A percentile compares a stretch with the other conserved stretches of the same genome.
Conservation (phyloP, 306 rosid genomes). For the Astragalus membranaceus region DNA sequence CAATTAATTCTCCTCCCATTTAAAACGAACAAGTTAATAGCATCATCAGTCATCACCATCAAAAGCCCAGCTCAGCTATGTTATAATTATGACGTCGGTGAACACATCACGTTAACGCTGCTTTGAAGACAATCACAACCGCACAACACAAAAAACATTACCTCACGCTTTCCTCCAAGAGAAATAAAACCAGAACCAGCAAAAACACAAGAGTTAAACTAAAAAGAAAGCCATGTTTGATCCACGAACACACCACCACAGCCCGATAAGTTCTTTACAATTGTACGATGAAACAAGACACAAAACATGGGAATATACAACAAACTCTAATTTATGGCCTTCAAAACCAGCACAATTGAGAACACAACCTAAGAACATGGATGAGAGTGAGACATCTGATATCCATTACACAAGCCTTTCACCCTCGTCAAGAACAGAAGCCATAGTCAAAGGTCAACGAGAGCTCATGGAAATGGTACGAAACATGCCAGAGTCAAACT, state of each 20-base stretch:
- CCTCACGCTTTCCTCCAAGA: neutral
- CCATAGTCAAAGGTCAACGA: constrained; percentile 64
- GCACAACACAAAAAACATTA: neutral
- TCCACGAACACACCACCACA: constrained; percentile 27
- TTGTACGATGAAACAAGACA: constrained; percentile 12
- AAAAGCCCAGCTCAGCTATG: neutral
- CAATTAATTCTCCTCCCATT: neutral
- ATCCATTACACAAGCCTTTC: constrained; percentile 38
- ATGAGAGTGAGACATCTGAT: neutral
- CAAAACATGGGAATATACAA: constrained; percentile 23
- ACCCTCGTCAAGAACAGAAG: constrained; percentile 60
- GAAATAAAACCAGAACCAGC: neutral
- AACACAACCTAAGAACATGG: neutral
- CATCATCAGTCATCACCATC: neutral
- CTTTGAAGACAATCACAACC: neutral
- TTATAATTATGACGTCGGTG: constrained; percentile 25
- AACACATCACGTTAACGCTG: constrained; percentile 15
- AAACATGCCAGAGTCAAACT: constrained; percentile 76
- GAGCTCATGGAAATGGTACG: constrained; percentile 93
- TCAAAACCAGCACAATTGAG: constrained; percentile 18
- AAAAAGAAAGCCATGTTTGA: constrained; percentile 31
- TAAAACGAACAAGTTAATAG: constrained; percentile 29
- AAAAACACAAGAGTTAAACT: neutral
- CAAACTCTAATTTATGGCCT: constrained; percentile 31
- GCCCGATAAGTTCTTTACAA: constrained; percentile 14